Evolutionary conservation across 257 asterid species (phyloP).

Genomic region (Solanum pennellii): DNA sequence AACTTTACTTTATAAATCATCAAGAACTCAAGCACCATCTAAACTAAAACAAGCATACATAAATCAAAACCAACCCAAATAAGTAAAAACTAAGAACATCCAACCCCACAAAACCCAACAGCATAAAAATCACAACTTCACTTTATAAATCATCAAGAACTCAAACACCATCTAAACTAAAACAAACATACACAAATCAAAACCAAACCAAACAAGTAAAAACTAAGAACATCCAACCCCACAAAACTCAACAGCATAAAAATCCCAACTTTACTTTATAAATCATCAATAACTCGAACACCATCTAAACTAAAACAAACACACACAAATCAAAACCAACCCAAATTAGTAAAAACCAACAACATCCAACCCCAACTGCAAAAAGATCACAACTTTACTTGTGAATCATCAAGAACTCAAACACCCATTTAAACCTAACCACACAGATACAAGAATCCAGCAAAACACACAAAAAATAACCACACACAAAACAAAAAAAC

Average conservation of each 20-base stretch:
- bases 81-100: no score
- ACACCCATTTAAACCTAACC: neutral
- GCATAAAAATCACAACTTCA: no score
- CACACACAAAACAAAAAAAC: neutral
- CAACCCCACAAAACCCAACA: no score
- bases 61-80: no score
- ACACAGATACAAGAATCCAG: neutral
- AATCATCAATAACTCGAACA: neutral
- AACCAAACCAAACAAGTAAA: neutral
- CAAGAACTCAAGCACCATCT: no score
- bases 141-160: no score
- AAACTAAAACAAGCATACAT: no score
- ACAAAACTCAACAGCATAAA: neutral
- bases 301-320: neutral
- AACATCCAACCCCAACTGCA: neutral
- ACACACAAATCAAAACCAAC: neutral
- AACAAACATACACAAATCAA: neutral
- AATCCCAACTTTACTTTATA: neutral
- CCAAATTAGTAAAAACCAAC: neutral
- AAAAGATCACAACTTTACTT: neutral
- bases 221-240: neutral
- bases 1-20: no score
- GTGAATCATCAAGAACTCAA: neutral
- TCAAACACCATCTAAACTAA: neutral
- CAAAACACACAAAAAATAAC: neutral